These are phyloP conservation scores for Citrus medica DNA, from an alignment of 345 rosid species.

Conservation along the genomic window DNA sequence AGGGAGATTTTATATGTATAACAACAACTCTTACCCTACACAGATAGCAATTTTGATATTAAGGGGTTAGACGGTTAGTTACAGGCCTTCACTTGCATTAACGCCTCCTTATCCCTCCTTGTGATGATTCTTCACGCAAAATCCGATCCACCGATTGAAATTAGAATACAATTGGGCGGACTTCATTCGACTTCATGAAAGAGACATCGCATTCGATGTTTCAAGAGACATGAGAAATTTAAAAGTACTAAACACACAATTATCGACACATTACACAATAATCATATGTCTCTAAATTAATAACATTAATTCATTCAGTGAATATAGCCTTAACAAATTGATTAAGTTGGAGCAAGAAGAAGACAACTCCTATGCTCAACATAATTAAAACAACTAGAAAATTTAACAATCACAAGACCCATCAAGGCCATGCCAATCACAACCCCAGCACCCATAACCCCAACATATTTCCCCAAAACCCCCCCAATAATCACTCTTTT, in stretches of 20 bases:
- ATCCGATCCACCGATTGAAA: neutral
- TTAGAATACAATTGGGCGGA: neutral
- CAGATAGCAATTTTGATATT: no score
- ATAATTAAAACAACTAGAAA: slow-evolving; percentile 11
- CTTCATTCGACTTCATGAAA: neutral
- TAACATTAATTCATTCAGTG: no score
- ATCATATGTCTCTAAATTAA: no score
- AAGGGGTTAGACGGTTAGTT: no score
- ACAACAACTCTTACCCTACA: no score
- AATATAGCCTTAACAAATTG: no score
- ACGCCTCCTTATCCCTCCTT: no score
- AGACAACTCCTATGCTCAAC: neutral
- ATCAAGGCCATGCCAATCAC: slow-evolving; percentile 27
- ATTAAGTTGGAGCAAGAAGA: slow-evolving; percentile 22
- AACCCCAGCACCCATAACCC: slow-evolving; percentile 22
- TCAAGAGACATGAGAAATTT: neutral
- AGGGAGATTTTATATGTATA: no score
- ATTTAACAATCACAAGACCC: slow-evolving; percentile 13
- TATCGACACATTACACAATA: no score
- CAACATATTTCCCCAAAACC: neutral
- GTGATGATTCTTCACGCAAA: no score
- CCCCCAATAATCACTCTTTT: neutral
- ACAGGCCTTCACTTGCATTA: no score
- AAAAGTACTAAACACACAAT: neutral
- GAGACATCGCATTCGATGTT: neutral